These are phyloP conservation scores for Chlorella sp. DNA, from an alignment of 139 green algal genomes.

Conservation along the genomic window DNA sequence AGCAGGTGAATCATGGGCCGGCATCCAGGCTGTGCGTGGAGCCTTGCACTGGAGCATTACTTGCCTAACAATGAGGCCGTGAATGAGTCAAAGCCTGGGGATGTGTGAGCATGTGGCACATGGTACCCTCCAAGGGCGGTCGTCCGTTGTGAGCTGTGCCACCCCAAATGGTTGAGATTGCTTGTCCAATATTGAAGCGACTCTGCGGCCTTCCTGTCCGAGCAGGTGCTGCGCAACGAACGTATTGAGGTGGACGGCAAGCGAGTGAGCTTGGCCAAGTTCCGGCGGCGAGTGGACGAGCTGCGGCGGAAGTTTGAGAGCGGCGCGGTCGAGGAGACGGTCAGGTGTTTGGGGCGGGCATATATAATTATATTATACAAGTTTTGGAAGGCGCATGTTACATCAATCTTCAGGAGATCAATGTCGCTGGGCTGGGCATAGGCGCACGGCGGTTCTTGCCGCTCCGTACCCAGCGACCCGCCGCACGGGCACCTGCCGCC, in stretches of 20 bases:
- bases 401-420: not conserved
- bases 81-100: too few relatives aligned
- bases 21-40: not conserved
- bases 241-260: constrained; percentile 7
- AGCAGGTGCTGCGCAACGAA: not conserved
- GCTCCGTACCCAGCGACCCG: too few relatives aligned
- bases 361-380: not conserved
- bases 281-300: not conserved
- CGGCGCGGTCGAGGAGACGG: constrained; percentile 11
- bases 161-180: not conserved
- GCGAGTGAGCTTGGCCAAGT: not conserved
- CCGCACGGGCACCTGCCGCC: not conserved
- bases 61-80: too few relatives aligned
- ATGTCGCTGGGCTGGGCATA: not conserved
- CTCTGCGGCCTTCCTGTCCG: not conserved
- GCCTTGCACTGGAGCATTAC: not conserved
- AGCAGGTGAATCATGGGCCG: not conserved
- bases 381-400: not conserved
- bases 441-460: not conserved
- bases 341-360: not conserved
- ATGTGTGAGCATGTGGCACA: too few relatives aligned
- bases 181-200: not conserved
- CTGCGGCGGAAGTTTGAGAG: constrained; percentile 24
- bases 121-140: too few relatives aligned
- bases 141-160: too few relatives aligned